A percentile compares a stretch with the other conserved stretches of the same genome.
Evolutionary conservation across 1,139 yeast genomes (phyloP).

Genomic region (Saccharomyces uvarum): DNA sequence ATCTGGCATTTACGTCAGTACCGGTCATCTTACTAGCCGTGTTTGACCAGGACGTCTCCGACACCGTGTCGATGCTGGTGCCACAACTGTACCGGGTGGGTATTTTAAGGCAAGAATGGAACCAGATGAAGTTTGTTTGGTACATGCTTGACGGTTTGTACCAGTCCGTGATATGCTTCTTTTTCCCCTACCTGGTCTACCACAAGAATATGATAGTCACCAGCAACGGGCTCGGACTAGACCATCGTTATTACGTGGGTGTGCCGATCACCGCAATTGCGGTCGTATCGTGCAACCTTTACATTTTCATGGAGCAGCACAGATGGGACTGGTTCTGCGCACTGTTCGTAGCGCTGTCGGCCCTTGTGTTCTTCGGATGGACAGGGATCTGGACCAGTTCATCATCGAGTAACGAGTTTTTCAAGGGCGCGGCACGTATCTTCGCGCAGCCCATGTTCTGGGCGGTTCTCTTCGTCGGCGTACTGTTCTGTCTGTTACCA

Average conservation of each 20-base stretch:
- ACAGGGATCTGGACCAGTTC: constrained; percentile 82
- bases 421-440: constrained; percentile 63
- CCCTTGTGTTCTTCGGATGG: constrained; percentile 71
- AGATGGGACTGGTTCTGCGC: constrained; percentile 91
- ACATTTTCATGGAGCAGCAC: constrained; percentile 71
- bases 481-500: constrained; percentile 67
- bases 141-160: constrained; percentile 84
- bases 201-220: constrained; percentile 50
- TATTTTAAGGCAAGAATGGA: constrained; percentile 76
- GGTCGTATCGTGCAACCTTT: constrained; percentile 70
- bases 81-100: constrained; percentile 88
- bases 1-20: constrained; percentile 88
- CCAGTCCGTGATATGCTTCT: constrained; percentile 78
- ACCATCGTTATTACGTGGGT: constrained; percentile 86
- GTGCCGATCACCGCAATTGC: constrained; percentile 71
- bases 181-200: constrained; percentile 73
- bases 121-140: constrained; percentile 65
- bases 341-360: constrained; percentile 56
- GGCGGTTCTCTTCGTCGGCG: constrained; percentile 73
- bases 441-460: constrained; percentile 74
- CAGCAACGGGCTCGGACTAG: constrained; percentile 56
- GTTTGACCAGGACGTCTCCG: constrained; percentile 87
- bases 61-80: constrained; percentile 68
- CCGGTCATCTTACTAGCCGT: constrained; percentile 89
- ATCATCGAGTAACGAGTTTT: constrained; percentile 57